Evolutionary conservation across 768 basidiomycete species (phyloP).

Genomic region (Tylopilus felleus): DNA sequence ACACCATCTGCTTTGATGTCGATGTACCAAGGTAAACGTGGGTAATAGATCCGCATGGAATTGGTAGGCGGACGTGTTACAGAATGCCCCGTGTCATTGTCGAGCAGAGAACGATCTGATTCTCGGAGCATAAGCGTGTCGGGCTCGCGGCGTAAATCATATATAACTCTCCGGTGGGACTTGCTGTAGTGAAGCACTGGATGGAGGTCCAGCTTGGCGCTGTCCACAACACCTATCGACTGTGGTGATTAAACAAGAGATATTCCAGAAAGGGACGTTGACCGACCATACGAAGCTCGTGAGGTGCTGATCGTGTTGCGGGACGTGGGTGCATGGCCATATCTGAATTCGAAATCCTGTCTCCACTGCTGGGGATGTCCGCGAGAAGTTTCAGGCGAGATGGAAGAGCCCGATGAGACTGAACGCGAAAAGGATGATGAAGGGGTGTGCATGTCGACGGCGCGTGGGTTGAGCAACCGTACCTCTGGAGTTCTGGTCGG

Average conservation of each 20-base stretch:
- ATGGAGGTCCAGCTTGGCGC: slow-evolving; percentile 25
- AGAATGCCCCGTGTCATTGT: slow-evolving; percentile 51
- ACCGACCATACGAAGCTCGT: slow-evolving; percentile 21
- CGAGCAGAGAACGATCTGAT: slow-evolving; percentile 41
- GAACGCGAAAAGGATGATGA: slow-evolving; percentile 24
- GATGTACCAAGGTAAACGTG: slow-evolving; percentile 64
- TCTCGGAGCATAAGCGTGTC: slow-evolving; percentile 42
- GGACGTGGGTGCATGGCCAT: no score
- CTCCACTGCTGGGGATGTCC: slow-evolving; percentile 31
- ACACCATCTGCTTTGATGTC: slow-evolving; percentile 44
- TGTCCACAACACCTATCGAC: slow-evolving; percentile 22
- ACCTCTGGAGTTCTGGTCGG: slow-evolving; percentile 23
- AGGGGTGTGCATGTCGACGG: slow-evolving; percentile 23
- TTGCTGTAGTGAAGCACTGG: slow-evolving; percentile 23
- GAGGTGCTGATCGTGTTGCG: slow-evolving; percentile 8
- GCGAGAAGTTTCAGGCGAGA: slow-evolving; percentile 9
- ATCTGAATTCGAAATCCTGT: slow-evolving; percentile 8
- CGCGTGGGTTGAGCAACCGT: slow-evolving; percentile 12
- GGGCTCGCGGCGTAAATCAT: slow-evolving; percentile 49
- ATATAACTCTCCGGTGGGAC: slow-evolving; percentile 37
- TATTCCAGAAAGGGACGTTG: neutral
- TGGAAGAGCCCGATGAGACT: slow-evolving; percentile 3
- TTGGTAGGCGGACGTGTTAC: slow-evolving; percentile 49
- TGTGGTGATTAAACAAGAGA: neutral
- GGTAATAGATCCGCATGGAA: slow-evolving; percentile 55